A percentile compares a stretch with the other conserved stretches of the same genome.
These are phyloP conservation scores for Plasmodium ovale DNA, from an alignment of 169 alveolate genomes.

Conservation along the genomic window DNA sequence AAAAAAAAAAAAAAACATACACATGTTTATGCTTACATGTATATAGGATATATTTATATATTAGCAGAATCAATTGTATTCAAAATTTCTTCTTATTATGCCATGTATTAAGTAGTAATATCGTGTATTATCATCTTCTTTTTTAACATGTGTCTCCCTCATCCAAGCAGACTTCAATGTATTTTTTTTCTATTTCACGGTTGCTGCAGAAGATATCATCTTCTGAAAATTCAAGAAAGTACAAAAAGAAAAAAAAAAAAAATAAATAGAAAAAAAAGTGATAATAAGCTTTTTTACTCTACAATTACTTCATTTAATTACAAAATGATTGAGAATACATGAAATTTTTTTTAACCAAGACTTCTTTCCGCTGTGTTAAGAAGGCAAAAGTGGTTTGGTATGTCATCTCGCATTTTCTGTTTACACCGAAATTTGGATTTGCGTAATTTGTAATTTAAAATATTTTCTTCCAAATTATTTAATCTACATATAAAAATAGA, in stretches of 20 bases:
- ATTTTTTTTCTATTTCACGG: constrained; percentile 41
- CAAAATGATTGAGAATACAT: constrained; percentile 9
- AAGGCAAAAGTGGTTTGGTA: constrained; percentile 74
- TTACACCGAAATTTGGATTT: constrained; percentile 31
- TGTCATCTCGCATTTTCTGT: constrained; percentile 35
- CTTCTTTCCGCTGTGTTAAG: constrained; percentile 42
- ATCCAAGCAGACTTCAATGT: constrained; percentile 55
- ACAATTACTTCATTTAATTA: background rate
- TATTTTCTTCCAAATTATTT: constrained; percentile 39
- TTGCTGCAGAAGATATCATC: constrained; percentile 37
- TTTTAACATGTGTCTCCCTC: constrained; percentile 70
- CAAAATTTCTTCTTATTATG: constrained; percentile 10
- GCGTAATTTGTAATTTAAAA: constrained; percentile 53
- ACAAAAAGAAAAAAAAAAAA: constrained; percentile 13
- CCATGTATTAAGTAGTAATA: constrained; percentile 5
- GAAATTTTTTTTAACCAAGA: constrained; percentile 25
- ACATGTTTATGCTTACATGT: background rate
- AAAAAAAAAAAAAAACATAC: background rate
- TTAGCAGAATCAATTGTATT: background rate
- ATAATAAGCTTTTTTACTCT: constrained; percentile 5
- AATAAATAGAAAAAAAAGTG: background rate
- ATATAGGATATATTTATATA: too few relatives aligned
- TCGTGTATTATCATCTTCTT: background rate
- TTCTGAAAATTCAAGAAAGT: constrained; percentile 45
- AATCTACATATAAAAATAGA: constrained; percentile 19